Base-by-base conservation (phyloP, 2,329 filamentous ascomycete genomes). In the Mariannaea elegans region DNA sequence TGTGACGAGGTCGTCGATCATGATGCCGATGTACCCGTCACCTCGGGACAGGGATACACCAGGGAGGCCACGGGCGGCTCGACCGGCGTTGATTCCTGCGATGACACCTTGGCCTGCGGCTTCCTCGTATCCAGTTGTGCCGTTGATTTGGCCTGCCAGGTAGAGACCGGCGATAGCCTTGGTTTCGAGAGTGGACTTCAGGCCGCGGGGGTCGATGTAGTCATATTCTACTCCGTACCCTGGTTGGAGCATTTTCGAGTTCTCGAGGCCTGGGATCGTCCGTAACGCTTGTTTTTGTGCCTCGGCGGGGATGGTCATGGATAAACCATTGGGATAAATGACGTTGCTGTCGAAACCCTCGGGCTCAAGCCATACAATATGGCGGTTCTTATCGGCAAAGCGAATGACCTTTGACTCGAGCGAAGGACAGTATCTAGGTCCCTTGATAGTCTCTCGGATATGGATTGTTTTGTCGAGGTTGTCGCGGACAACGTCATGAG, bases 181-280 rank as follows among this genome's bases (percentile, higher is more conserved):
- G 1, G 95, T 98, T 76, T 99, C 95, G 7, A 99, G 85, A 0
- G 94, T 95, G n/a, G 91, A 87, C 65, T 89, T 90, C 3, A 99
- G 83, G 67, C 91, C 90, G 51, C 95, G 90, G 16, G 95, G 95
- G 73, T 99, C 95, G 16, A 99, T 92, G 75, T 99, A 99, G 79
- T 98, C 95, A 76, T 99, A 99, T 75, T 99, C 95, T 2, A 99
- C 95, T 7, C 95, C 95, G 71, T 99, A 99, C 8, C 94, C 95
- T 2, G 94, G 90, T 71, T 98, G 94, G 7, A 97, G 85, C 94
- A 99, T 97, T 23, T 83, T 88, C 4, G 93, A 93, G 59, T 94
- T 87, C 72, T 98, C 94, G 2, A 99, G 83, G 0, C 95, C 95
- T n/a, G 80, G 84, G 53, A 99, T 90, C 0, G 93, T 97, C 56